phyloP scores from a whole-genome alignment of 1,284 basidiomycete species.

The Rhodotorula sp. region DNA sequence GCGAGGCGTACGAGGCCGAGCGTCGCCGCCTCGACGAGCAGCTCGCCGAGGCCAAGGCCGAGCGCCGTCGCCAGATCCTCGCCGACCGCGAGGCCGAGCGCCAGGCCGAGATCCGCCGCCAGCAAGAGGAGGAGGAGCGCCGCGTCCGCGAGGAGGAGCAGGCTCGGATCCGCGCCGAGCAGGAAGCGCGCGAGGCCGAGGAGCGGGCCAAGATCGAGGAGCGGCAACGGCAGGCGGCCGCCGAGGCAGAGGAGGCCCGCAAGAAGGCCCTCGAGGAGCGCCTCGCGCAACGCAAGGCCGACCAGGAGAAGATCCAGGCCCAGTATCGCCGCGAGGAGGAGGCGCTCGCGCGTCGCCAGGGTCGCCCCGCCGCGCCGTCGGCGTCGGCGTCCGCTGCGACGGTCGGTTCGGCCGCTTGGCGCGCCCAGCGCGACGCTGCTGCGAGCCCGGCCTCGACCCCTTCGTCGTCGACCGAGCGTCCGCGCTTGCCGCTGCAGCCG shows the following conservation, averaged over 20 bases:
- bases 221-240: constrained; percentile 54
- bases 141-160: constrained; percentile 30
- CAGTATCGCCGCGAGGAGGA: constrained; percentile 78
- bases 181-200: constrained; percentile 58
- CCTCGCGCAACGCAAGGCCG: constrained; percentile 58
- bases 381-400: constrained; percentile 11
- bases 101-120: constrained; percentile 14
- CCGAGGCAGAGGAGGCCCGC: constrained; percentile 63
- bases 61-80: constrained; percentile 49
- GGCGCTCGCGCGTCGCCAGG: constrained; percentile 51
- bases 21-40: constrained; percentile 22
- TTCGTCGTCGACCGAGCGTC: constrained; percentile 29
- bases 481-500: constrained; percentile 29
- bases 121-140: constrained; percentile 24
- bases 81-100: constrained; percentile 46
- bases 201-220: constrained; percentile 56
- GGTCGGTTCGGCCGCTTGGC: constrained; percentile 34
- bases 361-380: neutral
- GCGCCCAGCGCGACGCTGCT: constrained; percentile 23
- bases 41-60: constrained; percentile 41
- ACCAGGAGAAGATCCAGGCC: constrained; percentile 60
- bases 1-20: constrained; percentile 61
- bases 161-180: constrained; percentile 24
- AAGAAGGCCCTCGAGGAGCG: constrained; percentile 58
- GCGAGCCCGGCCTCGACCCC: constrained; percentile 8